Percentiles rank a stretch among this genome's conserved stretches.
Conservation (phyloP, 768 basidiomycete species). For the Lepiota subincarnata region DNA sequence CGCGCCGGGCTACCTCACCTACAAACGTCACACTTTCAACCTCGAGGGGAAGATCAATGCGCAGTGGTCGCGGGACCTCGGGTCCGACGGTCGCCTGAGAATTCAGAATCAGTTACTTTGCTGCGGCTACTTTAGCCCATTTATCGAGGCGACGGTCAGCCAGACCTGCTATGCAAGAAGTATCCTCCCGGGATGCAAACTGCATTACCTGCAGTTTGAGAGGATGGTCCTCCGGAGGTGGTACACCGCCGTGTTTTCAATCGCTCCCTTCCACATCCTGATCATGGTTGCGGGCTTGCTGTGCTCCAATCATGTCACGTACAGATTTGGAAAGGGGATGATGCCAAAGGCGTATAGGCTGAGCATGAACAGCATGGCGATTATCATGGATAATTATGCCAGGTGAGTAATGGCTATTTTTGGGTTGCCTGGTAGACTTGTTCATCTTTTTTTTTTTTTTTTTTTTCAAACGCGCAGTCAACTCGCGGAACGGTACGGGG, state of each 20-base stretch:
- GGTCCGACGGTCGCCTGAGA: constrained; percentile 53
- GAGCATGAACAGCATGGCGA: constrained; percentile 68
- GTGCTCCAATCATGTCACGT: constrained; percentile 82
- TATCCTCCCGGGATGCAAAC: constrained; percentile 72
- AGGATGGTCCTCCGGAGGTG: constrained; percentile 50
- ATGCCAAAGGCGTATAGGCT: constrained; percentile 82
- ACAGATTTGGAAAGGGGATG: constrained; percentile 85
- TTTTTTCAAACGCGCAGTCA: not conserved
- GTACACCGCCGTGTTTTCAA: constrained; percentile 60
- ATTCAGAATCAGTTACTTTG: constrained; percentile 75
- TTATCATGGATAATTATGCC: constrained; percentile 84
- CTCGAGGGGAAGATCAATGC: constrained; percentile 77
- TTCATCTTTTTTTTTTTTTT: not conserved
- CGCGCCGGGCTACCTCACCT: constrained; percentile 74
- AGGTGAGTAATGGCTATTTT: constrained; percentile 39
- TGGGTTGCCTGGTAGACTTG: not conserved
- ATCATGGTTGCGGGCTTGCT: constrained; percentile 62
- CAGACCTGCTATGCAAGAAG: constrained; percentile 73
- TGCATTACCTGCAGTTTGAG: constrained; percentile 56
- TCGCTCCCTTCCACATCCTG: constrained; percentile 65
- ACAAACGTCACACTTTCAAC: constrained; percentile 71
- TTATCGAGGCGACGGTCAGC: constrained; percentile 72
- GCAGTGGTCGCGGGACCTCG: constrained; percentile 68
- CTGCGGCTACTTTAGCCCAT: constrained; percentile 80
- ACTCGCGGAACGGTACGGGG: constrained; percentile 14